phyloP scores from a whole-genome alignment of 306 rosid genomes.

The Vicia sativa region DNA sequence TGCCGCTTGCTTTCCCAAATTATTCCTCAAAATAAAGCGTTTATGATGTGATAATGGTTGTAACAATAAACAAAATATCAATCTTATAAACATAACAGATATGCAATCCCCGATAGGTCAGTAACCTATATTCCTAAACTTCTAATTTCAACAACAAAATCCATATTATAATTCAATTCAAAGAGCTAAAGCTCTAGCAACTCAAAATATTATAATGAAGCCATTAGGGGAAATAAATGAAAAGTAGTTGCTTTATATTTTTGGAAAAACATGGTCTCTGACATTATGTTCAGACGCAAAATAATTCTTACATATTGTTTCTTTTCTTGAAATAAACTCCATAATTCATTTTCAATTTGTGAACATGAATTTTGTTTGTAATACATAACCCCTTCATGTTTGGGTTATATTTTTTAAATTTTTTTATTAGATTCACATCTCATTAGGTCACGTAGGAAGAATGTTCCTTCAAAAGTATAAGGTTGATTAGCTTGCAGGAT shows the following conservation, averaged over 20 bases:
- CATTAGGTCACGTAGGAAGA: too few species aligned
- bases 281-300: not conserved
- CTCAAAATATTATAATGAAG: conserved; percentile 23
- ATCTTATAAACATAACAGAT: conserved; percentile 11
- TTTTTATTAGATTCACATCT: too few species aligned
- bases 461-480: too few species aligned
- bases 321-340: conserved; percentile 55
- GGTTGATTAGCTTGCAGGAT: too few species aligned
- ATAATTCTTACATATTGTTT: conserved; percentile 76
- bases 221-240: conserved; percentile 12
- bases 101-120: conserved; percentile 29
- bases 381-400: too few species aligned
- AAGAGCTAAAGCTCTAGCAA: conserved; percentile 24
- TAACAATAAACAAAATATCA: conserved; percentile 35
- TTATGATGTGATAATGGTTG: conserved; percentile 92
- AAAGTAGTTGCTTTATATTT: conserved; percentile 14
- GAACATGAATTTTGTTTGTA: too few species aligned
- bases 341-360: too few species aligned
- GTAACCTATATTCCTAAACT: conserved; percentile 19
- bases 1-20: too few species aligned
- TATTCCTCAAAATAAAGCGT: conserved; percentile 64
- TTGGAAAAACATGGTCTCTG: conserved; percentile 10
- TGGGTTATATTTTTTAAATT: too few species aligned
- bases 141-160: conserved; percentile 29
- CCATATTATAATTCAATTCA: conserved; percentile 22